Base-by-base conservation (phyloP, 2,329 filamentous ascomycete species). In the Microcyclospora tardicrescens region DNA sequence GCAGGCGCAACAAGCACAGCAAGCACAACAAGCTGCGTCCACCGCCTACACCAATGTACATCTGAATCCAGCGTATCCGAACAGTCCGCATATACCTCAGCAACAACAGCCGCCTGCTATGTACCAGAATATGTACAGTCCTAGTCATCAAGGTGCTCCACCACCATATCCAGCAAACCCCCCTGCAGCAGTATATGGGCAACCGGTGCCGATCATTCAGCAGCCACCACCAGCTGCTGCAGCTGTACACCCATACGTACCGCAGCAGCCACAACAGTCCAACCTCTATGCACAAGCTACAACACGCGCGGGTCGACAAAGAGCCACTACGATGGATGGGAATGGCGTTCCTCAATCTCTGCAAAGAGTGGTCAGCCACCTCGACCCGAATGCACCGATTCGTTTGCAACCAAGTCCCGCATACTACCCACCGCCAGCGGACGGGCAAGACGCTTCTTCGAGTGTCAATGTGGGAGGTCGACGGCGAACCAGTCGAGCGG, bases 321-420 rank as follows among this genome's bases (percentile, higher is more conserved):
- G 91, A 44, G 87, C 91, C 31, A 91, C 87, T 33, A 98, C 91
- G 3, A 93, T 96, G 81, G 91, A 96, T 55, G 87, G 82, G 46
- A 32, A 34, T 19, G 44, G 45, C 32, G 94, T 98, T 42, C 91
- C 91, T 5, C 80, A 84, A 11, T 80, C 87, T 2, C 84, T 98
- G 42, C 91, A 98, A 62, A 75, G 91, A 51, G 91, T 98, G 15
- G 91, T 91, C 32, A 94, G 86, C 58, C 89, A 96, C 61, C 73
- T 98, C 33, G 91, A 98, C 56, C 91, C 91, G 2, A 96, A 78
- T 52, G 84, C 87, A 43, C 91, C 91, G 0, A 96, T 98, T 53
- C 77, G 91, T 36, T 64, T 96, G 40, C 91, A 98, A 58, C 91
- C 91, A 2, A 95, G 86, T 51, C 91, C 91, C 5, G 91, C 91